phyloP scores from a whole-genome alignment of 345 rosid species.

The Gossypium bickii region DNA sequence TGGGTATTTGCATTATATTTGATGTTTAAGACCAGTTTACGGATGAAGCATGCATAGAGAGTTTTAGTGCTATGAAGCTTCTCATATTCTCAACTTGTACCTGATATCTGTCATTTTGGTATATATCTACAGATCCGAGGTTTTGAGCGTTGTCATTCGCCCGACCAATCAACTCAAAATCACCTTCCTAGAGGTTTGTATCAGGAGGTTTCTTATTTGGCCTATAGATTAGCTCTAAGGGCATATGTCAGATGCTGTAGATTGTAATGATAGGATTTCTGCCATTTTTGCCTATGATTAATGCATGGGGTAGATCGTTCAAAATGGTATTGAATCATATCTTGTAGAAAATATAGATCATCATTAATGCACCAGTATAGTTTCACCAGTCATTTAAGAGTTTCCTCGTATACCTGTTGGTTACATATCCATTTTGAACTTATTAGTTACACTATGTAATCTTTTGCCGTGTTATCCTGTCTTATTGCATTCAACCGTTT shows the following conservation, averaged over 20 bases:
- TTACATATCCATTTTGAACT: too few species aligned
- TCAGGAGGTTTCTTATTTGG: neutral
- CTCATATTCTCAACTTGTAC: neutral
- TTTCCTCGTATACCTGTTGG: neutral
- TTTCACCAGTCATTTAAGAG: too few species aligned
- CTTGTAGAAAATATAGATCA: neutral
- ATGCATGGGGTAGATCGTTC: neutral
- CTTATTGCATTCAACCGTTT: slow-evolving; percentile 3
- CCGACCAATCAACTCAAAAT: slow-evolving; percentile 3
- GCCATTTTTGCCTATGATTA: neutral
- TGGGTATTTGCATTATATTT: neutral
- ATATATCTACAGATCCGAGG: neutral
- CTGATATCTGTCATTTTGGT: neutral
- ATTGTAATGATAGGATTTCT: slow-evolving; percentile 1
- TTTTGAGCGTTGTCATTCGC: neutral
- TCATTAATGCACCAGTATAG: too few species aligned
- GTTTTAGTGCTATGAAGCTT: neutral
- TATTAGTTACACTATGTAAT: neutral
- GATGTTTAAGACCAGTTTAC: neutral
- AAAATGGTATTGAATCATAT: neutral
- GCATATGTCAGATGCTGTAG: neutral
- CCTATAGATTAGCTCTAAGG: neutral
- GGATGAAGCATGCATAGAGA: neutral
- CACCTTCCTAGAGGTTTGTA: slow-evolving; percentile 3
- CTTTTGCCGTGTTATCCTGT: neutral